These are phyloP conservation scores for Jacaranda copaia DNA, from an alignment of 257 asterid genomes.

Conservation along the genomic window DNA sequence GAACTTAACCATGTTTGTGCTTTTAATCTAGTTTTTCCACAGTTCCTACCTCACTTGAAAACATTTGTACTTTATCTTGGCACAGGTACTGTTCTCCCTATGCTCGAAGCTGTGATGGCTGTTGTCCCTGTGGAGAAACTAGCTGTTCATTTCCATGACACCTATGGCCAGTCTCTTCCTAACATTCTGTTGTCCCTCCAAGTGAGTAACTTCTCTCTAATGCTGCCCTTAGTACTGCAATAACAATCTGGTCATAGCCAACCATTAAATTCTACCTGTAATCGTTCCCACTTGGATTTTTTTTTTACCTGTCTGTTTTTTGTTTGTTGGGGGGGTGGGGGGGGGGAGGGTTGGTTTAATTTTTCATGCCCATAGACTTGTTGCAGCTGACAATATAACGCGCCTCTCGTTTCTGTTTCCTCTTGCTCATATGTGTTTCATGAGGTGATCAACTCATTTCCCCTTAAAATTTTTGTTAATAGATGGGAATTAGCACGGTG, in stretches of 20 bases:
- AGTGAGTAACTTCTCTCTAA: slow-evolving; percentile 54
- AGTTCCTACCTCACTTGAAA: slow-evolving; percentile 15
- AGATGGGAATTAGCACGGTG: slow-evolving; percentile 93
- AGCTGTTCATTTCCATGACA: slow-evolving; percentile 95
- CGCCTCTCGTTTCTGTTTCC: not conserved
- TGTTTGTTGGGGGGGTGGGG: too few species aligned
- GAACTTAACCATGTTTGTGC: not conserved
- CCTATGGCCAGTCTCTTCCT: slow-evolving; percentile 92
- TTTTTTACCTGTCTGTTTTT: too few species aligned
- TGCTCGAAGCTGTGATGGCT: slow-evolving; percentile 92
- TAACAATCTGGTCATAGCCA: too few species aligned
- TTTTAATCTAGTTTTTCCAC: not conserved
- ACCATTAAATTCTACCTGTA: too few species aligned
- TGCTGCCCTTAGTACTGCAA: too few species aligned
- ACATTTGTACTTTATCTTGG: slow-evolving; percentile 11
- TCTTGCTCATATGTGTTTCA: not conserved
- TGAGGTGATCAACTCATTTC: not conserved
- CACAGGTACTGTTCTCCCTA: slow-evolving; percentile 80
- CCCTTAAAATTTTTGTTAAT: slow-evolving; percentile 24
- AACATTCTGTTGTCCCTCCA: slow-evolving; percentile 88
- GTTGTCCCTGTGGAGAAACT: slow-evolving; percentile 87
- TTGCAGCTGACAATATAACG: not conserved
- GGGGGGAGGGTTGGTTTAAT: too few species aligned
- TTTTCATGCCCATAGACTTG: not conserved
- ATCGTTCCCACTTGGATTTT: not conserved